These are phyloP conservation scores for Erigeron philadelphicus DNA, from an alignment of 140 eudicot species.

Conservation along the genomic window DNA sequence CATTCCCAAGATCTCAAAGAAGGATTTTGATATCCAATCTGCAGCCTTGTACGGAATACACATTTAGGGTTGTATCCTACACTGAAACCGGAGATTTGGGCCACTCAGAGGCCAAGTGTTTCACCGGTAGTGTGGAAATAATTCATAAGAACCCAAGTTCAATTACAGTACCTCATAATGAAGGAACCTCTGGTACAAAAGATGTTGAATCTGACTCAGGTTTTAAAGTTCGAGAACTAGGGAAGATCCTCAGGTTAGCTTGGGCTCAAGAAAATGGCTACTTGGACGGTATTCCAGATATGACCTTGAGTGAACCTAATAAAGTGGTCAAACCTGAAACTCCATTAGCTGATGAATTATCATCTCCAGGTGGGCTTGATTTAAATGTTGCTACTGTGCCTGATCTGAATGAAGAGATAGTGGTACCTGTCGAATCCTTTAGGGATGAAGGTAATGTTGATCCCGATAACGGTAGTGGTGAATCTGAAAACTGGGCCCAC, in stretches of 20 bases:
- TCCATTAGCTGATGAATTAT: slow-evolving; percentile 19
- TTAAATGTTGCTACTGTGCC: slow-evolving; percentile 69
- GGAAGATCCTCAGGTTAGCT: slow-evolving; percentile 59
- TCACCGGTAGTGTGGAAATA: slow-evolving; percentile 65
- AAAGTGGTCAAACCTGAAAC: slow-evolving; percentile 32
- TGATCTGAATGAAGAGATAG: slow-evolving; percentile 67
- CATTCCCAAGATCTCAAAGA: slow-evolving; percentile 57
- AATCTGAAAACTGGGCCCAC: slow-evolving; percentile 56
- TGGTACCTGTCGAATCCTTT: slow-evolving; percentile 51
- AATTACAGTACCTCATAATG: slow-evolving; percentile 25
- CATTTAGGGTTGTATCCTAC: slow-evolving; percentile 61
- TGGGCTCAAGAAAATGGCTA: slow-evolving; percentile 60
- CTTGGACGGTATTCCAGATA: slow-evolving; percentile 38
- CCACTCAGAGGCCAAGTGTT: slow-evolving; percentile 76
- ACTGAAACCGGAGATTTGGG: slow-evolving; percentile 65
- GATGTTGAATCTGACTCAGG: slow-evolving; percentile 58
- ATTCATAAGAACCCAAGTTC: slow-evolving; percentile 36
- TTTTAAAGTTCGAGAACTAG: slow-evolving; percentile 81
- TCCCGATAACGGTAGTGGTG: slow-evolving; percentile 59
- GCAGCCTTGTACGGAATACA: slow-evolving; percentile 82
- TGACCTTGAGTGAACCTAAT: slow-evolving; percentile 22
- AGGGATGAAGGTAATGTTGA: slow-evolving; percentile 49
- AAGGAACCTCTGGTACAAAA: slow-evolving; percentile 51
- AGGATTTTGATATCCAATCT: slow-evolving; percentile 55
- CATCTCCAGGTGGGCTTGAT: slow-evolving; percentile 54